Base-by-base conservation (phyloP, 768 basidiomycete species). In the Podaxis sp. region DNA sequence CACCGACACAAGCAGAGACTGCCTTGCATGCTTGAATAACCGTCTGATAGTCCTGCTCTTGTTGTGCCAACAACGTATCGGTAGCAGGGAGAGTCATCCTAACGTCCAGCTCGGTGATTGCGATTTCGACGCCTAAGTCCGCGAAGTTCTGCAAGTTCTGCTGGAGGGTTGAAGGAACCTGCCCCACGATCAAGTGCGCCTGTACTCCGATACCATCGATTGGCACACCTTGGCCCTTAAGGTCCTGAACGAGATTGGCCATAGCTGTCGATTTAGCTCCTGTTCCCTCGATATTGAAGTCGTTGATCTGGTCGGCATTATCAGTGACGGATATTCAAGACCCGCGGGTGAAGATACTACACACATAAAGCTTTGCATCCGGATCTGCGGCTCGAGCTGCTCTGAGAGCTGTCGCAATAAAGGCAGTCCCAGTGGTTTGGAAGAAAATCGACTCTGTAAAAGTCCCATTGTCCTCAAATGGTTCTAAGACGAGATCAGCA, bases 101-200 rank as follows among this genome's bases (percentile, higher is more conserved):
- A 66, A 84, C 83, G 66, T 88, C 87, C 37, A 88, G 77, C 69
- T 87, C 87, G 1, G 87, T 88, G 64, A 87, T 80, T 4, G 86
- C 86, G 30, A 87, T 82, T 64, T 88, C 87, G 41, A 88, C 75
- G 2, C 87, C 86, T 28, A 87, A 80, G 15, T 81, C 79, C 4
- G 83, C 78, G 69, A 87, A 83, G 56, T 77, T 72, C 62, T 79
- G 71, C 59, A 87, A 73, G 66, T 83, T 84, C 13, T 77, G 70
- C 62, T 78, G 72, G 53, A 88, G 71, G 13, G 75, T 73, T 3
- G 78, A 72, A 6, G 85, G 83, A 36, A 87, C 76, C 63, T 80
- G 66, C 28, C 84, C 85, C 49, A 86, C 79, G 68, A 84, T 83
- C 67, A 86, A 75, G 69, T 87, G 86, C 40, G 74, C 72, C 71